Evolutionary conservation across 2,329 filamentous ascomycete genomes (phyloP).

Genomic region (Colletotrichum orbiculare): DNA sequence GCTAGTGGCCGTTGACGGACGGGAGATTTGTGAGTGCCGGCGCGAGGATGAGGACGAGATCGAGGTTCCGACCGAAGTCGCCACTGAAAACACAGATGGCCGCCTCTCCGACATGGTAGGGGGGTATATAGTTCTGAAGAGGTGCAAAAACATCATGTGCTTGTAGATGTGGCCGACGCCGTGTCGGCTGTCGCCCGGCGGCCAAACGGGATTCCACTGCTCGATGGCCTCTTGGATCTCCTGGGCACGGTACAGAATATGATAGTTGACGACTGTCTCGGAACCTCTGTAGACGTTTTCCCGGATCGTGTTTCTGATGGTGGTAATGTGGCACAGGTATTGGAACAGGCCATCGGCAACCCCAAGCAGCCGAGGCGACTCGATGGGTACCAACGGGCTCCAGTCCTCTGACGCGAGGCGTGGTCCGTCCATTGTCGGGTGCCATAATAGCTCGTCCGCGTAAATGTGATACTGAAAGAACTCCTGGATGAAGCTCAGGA

Average conservation of each 20-base stretch:
- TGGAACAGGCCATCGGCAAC: constrained; percentile 85
- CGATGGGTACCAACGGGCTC: constrained; percentile 53
- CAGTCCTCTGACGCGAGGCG: constrained; percentile 57
- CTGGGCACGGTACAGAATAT: constrained; percentile 76
- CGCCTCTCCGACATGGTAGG: constrained; percentile 46
- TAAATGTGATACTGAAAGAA: constrained; percentile 88
- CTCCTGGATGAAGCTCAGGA: constrained; percentile 73
- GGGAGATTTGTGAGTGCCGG: constrained; percentile 37
- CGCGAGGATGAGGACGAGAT: constrained; percentile 34
- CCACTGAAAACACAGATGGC: constrained; percentile 36
- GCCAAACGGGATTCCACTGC: constrained; percentile 76
- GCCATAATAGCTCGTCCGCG: constrained; percentile 70
- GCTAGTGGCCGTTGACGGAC: constrained; percentile 42
- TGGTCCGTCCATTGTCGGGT: constrained; percentile 51
- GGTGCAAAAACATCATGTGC: constrained; percentile 74
- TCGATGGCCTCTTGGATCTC: constrained; percentile 81
- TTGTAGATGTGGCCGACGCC: constrained; percentile 69
- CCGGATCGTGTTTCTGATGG: constrained; percentile 79
- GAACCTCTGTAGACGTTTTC: constrained; percentile 69
- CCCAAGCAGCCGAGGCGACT: constrained; percentile 74
- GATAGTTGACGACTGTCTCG: constrained; percentile 79
- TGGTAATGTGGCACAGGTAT: constrained; percentile 82
- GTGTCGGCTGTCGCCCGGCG: constrained; percentile 66
- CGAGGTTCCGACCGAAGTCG: constrained; percentile 36
- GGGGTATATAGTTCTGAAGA: constrained; percentile 70